A percentile compares a stretch with the other conserved stretches of the same genome.
Evolutionary conservation across 495 filamentous ascomycete species (phyloP).

Genomic region (Podospora pseudopauciseta): DNA sequence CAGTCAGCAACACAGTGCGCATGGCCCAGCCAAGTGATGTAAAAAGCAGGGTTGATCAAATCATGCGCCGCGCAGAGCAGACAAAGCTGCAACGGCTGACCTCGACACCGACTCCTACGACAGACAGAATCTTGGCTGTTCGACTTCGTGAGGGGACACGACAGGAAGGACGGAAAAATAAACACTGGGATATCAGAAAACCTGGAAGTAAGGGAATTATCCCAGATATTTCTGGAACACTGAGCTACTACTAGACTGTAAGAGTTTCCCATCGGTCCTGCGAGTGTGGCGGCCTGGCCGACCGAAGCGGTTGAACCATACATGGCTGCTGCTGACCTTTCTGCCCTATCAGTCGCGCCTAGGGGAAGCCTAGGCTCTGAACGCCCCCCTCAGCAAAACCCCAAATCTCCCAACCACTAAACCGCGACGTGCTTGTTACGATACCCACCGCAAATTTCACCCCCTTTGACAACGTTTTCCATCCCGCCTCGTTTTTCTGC

Average conservation of each 20-base stretch:
- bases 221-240: not conserved
- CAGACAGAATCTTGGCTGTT: not conserved
- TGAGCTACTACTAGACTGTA: not conserved
- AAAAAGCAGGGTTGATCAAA: not conserved
- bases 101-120: not conserved
- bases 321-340: not conserved
- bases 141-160: not conserved
- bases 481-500: not conserved
- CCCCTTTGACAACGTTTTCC: constrained; percentile 1
- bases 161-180: too few relatives aligned
- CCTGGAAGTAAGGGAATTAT: not conserved
- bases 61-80: not conserved
- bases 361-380: not conserved
- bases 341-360: not conserved
- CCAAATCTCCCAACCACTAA: constrained; percentile 3
- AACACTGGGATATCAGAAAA: too few relatives aligned
- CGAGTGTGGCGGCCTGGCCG: constrained; percentile 7
- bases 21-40: not conserved
- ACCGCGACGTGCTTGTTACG: constrained; percentile 9
- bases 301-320: constrained; percentile 5
- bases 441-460: constrained; percentile 13
- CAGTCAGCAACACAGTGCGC: not conserved
- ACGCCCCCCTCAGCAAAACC: not conserved
- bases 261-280: not conserved
- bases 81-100: not conserved